Percentiles rank a stretch among this genome's conserved stretches.
phyloP scores from a whole-genome alignment of 2,329 filamentous ascomycete genomes.

The Coniella lustricola region DNA sequence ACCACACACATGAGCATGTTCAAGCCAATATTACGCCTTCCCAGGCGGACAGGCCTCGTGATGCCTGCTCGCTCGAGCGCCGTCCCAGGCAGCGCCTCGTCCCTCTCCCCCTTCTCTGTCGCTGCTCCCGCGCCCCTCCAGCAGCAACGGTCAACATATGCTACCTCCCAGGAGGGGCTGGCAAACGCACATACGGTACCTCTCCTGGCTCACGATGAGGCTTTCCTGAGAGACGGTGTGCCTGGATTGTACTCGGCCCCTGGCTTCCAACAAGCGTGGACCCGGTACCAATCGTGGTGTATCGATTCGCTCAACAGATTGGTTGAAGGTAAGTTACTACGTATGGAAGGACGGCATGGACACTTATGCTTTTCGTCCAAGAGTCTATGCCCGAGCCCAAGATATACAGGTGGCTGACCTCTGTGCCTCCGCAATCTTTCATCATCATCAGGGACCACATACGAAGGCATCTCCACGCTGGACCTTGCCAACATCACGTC shows the following conservation, averaged over 20 bases:
- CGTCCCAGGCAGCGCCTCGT: background rate
- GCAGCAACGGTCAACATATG: conserved; percentile 21
- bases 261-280: conserved; percentile 73
- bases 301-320: conserved; percentile 69
- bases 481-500: conserved; percentile 68
- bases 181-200: conserved; percentile 35
- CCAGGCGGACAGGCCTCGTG: conserved; percentile 24
- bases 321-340: conserved; percentile 55
- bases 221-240: conserved; percentile 39
- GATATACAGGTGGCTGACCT: too few relatives aligned
- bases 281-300: conserved; percentile 69
- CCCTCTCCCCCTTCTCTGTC: conserved; percentile 3
- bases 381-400: too few relatives aligned
- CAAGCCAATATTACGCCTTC: conserved; percentile 47
- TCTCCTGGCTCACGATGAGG: conserved; percentile 38
- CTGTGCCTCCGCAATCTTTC: too few relatives aligned
- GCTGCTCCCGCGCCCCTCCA: conserved; percentile 22
- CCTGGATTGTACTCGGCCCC: conserved; percentile 62
- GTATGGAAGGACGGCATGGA: too few relatives aligned
- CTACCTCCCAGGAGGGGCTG: conserved; percentile 4
- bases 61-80: background rate
- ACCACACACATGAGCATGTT: conserved; percentile 37
- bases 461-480: conserved; percentile 55
- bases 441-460: conserved; percentile 51
- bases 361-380: background rate